Conservation (phyloP, 352 stramenopile genomes). For the Pythium apleroticum region DNA sequence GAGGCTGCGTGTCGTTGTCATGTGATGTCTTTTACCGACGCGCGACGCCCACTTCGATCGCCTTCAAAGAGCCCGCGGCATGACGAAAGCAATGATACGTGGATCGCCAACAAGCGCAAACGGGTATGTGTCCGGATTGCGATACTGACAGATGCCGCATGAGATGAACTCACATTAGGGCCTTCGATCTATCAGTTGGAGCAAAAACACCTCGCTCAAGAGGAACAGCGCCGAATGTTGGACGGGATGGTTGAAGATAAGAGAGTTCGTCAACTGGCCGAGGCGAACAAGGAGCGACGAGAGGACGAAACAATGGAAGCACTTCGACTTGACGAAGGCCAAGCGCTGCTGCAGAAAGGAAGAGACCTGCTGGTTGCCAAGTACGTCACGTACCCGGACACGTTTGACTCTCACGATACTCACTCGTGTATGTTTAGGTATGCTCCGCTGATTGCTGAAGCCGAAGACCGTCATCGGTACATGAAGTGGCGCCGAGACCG, state of each 20-base stretch:
- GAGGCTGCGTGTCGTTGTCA: background rate
- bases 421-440: constrained; percentile 31
- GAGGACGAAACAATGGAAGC: background rate
- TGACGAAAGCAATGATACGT: constrained; percentile 10
- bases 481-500: constrained; percentile 59
- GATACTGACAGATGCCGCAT: background rate
- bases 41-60: constrained; percentile 6
- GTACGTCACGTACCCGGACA: background rate
- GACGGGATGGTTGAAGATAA: background rate
- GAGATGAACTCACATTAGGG: background rate
- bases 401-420: background rate
- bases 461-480: constrained; percentile 45
- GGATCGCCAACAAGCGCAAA: constrained; percentile 27
- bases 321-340: background rate
- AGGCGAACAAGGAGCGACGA: background rate
- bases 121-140: constrained; percentile 12
- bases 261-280: background rate
- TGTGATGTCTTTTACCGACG: background rate
- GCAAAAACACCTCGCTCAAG: constrained; percentile 3
- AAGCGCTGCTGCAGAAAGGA: constrained; percentile 5
- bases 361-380: constrained; percentile 18
- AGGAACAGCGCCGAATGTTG: constrained; percentile 2
- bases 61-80: constrained; percentile 21
- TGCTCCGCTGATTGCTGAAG: constrained; percentile 32
- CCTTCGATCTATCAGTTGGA: constrained; percentile 6